Evolutionary conservation across 495 filamentous ascomycete genomes (phyloP), one percentile per base, ranked within the genome.

Genomic region (Xylaria bambusicola): DNA sequence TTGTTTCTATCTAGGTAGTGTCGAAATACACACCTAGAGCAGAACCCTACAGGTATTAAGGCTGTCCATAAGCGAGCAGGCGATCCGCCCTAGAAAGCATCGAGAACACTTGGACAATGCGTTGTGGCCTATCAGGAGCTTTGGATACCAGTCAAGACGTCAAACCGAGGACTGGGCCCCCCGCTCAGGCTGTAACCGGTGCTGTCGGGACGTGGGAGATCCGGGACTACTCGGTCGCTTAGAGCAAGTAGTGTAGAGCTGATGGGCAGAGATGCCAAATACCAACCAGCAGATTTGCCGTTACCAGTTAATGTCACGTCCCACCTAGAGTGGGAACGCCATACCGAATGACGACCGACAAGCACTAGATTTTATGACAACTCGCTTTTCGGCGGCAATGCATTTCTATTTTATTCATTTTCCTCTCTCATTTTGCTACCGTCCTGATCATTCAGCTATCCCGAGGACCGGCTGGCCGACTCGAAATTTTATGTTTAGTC

Each of bases 401-500:
- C 24, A 44, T 31, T 13, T n/a, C 33, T 33, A 0, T 44, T 54
- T 13, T n/a, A 17, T 54, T 44, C 38, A 20, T 20, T 47, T 47
- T 13, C 13, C 13, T 15, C 5, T 15, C 36, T 38, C 10, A 5
- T 33, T 10, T 33, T 33, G 29, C 5, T 53, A 18, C 20, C 31
- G 26, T 53, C 21, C 18, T n/a, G 17, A 23, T 20, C 38, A 9
- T 10, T 42, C 27, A 29, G 18, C 13, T 27, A 31, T 33, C 20
- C 42, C 52, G 52, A 54, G 52, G 26, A 54, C 36, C 26, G 52
- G 52, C 52, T 44, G 52, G 52, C 36, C 52, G 52, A 54, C 20
- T 56, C 53, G 27, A 36, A 23, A 12, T 9, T 56, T 24, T 15
- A 36, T n/a, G 17, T 17, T 3, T n/a, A 46, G 41, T 46, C 17